These are phyloP conservation scores for Candida loeiensis DNA, from an alignment of 805 yeast species.

Conservation along the genomic window DNA sequence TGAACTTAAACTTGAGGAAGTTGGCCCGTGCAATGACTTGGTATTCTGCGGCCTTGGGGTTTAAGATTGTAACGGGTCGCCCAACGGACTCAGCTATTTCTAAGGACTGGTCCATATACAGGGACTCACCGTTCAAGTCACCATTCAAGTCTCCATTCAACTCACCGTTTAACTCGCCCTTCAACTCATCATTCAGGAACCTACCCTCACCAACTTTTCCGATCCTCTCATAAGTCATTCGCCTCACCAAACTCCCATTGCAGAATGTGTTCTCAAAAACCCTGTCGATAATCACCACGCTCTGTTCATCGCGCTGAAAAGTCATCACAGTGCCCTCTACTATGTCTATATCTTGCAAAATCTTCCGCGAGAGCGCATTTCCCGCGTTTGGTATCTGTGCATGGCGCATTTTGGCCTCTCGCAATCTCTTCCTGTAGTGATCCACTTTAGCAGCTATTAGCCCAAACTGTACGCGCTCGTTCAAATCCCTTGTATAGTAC, in stretches of 20 bases:
- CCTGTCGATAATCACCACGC: conserved; percentile 5
- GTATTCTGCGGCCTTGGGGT: conserved; percentile 2
- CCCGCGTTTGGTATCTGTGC: background rate
- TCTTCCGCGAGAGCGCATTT: background rate
- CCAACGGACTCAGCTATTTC: background rate
- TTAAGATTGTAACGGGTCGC: conserved; percentile 3
- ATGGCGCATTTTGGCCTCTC: background rate
- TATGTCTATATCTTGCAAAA: conserved; percentile 1
- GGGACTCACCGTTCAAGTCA: too few relatives aligned
- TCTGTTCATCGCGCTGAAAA: conserved; percentile 2
- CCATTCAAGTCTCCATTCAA: too few relatives aligned
- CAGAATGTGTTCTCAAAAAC: conserved; percentile 3
- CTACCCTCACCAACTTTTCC: too few relatives aligned
- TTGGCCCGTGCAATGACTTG: conserved; percentile 8
- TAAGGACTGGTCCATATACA: too few relatives aligned
- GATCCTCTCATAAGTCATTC: conserved; percentile 1
- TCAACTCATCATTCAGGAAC: too few relatives aligned
- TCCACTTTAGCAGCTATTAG: conserved; percentile 14
- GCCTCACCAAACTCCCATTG: background rate
- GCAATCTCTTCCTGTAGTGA: conserved; percentile 9
- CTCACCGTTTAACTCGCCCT: too few relatives aligned
- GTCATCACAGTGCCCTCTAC: background rate
- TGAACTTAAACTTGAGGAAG: conserved; percentile 13
- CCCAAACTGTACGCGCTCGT: conserved; percentile 10
- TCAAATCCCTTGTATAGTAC: conserved; percentile 21